Percentiles rank a stretch among this genome's conserved stretches.
Conservation (phyloP, 306 rosid species). For the Pyrus betulifolia region DNA sequence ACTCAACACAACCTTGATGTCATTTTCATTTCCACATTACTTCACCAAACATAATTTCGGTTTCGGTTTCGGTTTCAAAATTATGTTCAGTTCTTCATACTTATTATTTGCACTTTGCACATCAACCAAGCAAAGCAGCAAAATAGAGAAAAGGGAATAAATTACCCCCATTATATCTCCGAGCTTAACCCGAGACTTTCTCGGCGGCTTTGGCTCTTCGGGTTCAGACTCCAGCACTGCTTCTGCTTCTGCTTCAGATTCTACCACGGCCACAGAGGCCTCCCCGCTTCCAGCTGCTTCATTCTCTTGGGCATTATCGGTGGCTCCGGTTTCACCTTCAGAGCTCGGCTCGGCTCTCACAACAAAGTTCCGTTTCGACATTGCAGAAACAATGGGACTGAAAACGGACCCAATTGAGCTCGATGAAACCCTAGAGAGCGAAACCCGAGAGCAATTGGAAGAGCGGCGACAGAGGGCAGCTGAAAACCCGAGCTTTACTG, state of each 20-base stretch:
- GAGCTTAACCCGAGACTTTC: slow-evolving; percentile 75
- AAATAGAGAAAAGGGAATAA: not conserved
- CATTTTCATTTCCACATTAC: not conserved
- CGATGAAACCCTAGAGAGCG: slow-evolving; percentile 31
- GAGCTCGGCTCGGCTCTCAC: slow-evolving; percentile 52
- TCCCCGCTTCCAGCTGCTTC: slow-evolving; percentile 24
- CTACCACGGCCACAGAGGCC: slow-evolving; percentile 26
- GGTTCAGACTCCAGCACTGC: slow-evolving; percentile 30
- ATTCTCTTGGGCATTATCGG: not conserved
- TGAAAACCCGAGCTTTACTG: slow-evolving; percentile 33
- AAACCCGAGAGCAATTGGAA: slow-evolving; percentile 19
- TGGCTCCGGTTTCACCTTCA: slow-evolving; percentile 17
- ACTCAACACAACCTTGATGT: not conserved
- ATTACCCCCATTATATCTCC: slow-evolving; percentile 98
- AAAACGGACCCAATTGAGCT: slow-evolving; percentile 38
- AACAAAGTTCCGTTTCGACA: slow-evolving; percentile 28
- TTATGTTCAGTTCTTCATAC: not conserved
- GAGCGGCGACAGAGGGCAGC: slow-evolving; percentile 23
- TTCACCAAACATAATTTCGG: not conserved
- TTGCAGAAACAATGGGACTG: slow-evolving; percentile 26
- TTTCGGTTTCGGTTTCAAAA: not conserved
- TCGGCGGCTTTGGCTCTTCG: slow-evolving; percentile 39
- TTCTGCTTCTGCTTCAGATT: slow-evolving; percentile 16
- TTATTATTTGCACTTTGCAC: not conserved
- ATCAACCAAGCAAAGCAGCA: not conserved